Evolutionary conservation across 2,329 filamentous ascomycete genomes (phyloP).

Genomic region (Periconia digitata): DNA sequence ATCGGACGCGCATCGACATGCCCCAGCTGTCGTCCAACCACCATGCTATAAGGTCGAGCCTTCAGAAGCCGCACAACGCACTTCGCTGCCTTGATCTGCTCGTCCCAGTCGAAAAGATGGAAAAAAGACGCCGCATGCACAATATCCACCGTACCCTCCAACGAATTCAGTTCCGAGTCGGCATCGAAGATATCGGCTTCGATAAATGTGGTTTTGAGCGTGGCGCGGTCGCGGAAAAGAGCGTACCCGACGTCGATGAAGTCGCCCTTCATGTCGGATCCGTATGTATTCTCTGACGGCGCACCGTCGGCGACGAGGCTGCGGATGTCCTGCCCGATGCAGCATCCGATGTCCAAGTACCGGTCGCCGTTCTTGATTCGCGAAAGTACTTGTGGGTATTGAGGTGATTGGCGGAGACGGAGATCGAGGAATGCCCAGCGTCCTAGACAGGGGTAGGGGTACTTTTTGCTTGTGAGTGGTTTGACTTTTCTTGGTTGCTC

Average conservation of each 20-base stretch:
- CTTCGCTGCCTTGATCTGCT: conserved; percentile 41
- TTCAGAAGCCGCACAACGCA: conserved; percentile 36
- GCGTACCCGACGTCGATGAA: conserved; percentile 59
- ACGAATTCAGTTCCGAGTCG: conserved; percentile 30
- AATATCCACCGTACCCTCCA: conserved; percentile 46
- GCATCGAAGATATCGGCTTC: conserved; percentile 51
- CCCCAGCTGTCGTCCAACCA: conserved; percentile 46
- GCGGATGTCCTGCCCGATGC: conserved; percentile 49
- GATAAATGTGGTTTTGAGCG: conserved; percentile 54
- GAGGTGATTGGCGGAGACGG: conserved; percentile 23
- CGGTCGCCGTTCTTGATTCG: conserved; percentile 38
- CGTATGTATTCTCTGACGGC: conserved; percentile 43
- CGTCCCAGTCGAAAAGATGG: conserved; percentile 47
- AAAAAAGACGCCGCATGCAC: conserved; percentile 47
- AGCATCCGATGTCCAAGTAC: conserved; percentile 40
- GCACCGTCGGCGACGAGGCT: conserved; percentile 48
- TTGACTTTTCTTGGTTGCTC: neutral
- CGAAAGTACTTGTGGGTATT: conserved; percentile 36
- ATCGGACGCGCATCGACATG: conserved; percentile 30
- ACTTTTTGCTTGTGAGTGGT: conserved; percentile 16
- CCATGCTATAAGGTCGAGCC: conserved; percentile 33
- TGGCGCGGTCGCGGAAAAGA: conserved; percentile 40
- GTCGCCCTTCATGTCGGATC: conserved; percentile 41
- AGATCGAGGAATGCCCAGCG: conserved; percentile 40
- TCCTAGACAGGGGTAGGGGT: conserved; percentile 42